Conservation (phyloP, 768 basidiomycete genomes). For the Termitomyces eurrhizus region DNA sequence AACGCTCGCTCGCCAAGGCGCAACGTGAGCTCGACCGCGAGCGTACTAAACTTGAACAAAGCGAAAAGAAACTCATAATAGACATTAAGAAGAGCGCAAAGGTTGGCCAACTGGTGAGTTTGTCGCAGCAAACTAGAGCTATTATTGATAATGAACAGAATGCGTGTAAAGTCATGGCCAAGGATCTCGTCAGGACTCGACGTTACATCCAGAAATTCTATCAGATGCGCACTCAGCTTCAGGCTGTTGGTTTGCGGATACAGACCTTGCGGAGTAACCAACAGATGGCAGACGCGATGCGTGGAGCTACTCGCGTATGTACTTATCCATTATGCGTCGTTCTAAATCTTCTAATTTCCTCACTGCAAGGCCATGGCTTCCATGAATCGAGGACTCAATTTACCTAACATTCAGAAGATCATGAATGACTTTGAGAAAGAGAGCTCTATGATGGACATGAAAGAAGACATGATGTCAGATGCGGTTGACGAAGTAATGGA, state of each 20-base stretch:
- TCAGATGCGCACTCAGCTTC: constrained; percentile 97
- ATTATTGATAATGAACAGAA: constrained; percentile 51
- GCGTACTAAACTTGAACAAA: constrained; percentile 87
- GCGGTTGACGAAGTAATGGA: constrained; percentile 91
- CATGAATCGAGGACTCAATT: constrained; percentile 95
- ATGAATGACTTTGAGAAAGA: constrained; percentile 99
- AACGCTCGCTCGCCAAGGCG: constrained; percentile 92
- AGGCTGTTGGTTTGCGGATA: constrained; percentile 92
- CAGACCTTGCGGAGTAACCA: constrained; percentile 96
- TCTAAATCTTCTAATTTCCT: neutral
- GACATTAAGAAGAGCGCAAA: constrained; percentile 98
- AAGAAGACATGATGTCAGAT: constrained; percentile 99
- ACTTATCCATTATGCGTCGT: neutral
- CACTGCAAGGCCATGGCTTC: constrained; percentile 89
- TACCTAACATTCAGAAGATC: constrained; percentile 91
- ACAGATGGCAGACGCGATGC: constrained; percentile 99
- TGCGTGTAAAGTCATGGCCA: constrained; percentile 99
- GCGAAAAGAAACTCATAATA: constrained; percentile 92
- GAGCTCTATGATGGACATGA: constrained; percentile 99
- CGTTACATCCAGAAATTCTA: constrained; percentile 98
- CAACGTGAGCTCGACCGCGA: constrained; percentile 98
- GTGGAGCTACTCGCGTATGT: constrained; percentile 90
- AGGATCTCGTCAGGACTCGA: constrained; percentile 94
- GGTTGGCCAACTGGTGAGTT: constrained; percentile 83
- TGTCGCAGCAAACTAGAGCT: constrained; percentile 4